Conservation (phyloP, 2,329 filamentous ascomycete species). For the Sclerotinia sclerotiorum region DNA sequence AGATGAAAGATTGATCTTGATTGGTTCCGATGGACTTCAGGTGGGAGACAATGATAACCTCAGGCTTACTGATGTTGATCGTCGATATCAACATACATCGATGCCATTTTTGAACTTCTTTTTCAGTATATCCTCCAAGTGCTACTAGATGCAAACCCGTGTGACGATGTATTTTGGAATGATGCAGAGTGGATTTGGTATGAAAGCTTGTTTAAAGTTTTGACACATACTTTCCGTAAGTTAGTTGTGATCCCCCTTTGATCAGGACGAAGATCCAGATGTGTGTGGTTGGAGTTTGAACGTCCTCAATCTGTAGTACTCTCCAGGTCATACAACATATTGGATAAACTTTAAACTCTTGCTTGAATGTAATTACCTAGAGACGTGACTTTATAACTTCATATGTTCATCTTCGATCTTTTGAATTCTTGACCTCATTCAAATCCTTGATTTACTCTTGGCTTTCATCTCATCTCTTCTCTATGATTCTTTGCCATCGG, state of each 20-base stretch:
- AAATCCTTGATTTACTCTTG: background rate
- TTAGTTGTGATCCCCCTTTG: background rate
- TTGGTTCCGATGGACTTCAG: background rate
- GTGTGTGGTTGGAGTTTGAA: too few relatives aligned
- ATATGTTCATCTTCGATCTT: background rate
- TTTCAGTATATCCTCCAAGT: background rate
- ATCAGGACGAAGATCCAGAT: background rate
- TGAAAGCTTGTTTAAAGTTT: background rate
- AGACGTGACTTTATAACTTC: too few relatives aligned
- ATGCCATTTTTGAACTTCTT: background rate
- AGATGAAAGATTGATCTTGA: background rate
- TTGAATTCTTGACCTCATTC: background rate
- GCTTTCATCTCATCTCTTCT: background rate
- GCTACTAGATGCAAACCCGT: background rate
- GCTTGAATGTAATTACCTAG: too few relatives aligned
- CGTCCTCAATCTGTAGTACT: too few relatives aligned
- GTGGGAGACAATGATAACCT: background rate
- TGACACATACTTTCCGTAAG: background rate
- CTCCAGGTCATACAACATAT: too few relatives aligned
- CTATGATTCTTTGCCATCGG: constrained; percentile 2
- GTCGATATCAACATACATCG: background rate
- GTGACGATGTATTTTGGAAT: background rate
- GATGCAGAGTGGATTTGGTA: background rate
- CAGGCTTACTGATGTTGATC: background rate
- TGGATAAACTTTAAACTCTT: too few relatives aligned